phyloP scores from a whole-genome alignment of 768 basidiomycete species.

The Agrocybe praecox region DNA sequence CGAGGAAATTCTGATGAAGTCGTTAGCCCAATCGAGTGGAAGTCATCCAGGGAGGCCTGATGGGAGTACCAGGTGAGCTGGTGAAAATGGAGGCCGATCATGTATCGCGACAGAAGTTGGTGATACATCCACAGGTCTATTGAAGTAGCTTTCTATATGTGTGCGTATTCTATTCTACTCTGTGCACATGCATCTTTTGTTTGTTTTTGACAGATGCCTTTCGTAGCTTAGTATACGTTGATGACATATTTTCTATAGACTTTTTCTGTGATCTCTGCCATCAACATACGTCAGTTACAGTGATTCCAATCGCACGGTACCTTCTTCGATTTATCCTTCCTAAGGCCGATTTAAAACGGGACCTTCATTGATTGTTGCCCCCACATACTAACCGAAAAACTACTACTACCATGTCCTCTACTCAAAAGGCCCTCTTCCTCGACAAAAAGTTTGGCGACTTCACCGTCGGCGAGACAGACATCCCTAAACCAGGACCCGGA shows the following conservation, averaged over 20 bases:
- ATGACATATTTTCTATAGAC: background rate
- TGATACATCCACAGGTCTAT: slow-evolving; percentile 1
- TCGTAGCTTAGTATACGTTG: background rate
- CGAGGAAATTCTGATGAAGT: background rate
- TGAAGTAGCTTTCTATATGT: background rate
- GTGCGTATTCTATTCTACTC: background rate
- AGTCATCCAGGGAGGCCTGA: slow-evolving; percentile 39
- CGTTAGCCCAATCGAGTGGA: slow-evolving; percentile 29
- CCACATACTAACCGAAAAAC: background rate
- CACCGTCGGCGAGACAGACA: slow-evolving; percentile 16
- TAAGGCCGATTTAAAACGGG: background rate
- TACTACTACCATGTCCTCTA: slow-evolving; percentile 22
- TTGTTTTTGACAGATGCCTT: background rate
- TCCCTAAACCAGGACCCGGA: slow-evolving; percentile 33
- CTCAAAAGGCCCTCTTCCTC: slow-evolving; percentile 31
- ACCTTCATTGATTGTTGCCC: no score
- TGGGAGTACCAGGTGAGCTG: slow-evolving; percentile 31
- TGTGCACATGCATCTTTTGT: background rate
- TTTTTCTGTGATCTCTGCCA: background rate
- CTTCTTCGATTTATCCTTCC: background rate
- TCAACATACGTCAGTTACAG: background rate
- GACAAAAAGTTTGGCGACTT: slow-evolving; percentile 19
- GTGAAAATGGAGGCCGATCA: slow-evolving; percentile 2
- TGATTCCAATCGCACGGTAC: background rate
- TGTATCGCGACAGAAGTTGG: slow-evolving; percentile 6